Conservation (phyloP, 1,284 basidiomycete genomes). For the Trichosporon inkin region DNA sequence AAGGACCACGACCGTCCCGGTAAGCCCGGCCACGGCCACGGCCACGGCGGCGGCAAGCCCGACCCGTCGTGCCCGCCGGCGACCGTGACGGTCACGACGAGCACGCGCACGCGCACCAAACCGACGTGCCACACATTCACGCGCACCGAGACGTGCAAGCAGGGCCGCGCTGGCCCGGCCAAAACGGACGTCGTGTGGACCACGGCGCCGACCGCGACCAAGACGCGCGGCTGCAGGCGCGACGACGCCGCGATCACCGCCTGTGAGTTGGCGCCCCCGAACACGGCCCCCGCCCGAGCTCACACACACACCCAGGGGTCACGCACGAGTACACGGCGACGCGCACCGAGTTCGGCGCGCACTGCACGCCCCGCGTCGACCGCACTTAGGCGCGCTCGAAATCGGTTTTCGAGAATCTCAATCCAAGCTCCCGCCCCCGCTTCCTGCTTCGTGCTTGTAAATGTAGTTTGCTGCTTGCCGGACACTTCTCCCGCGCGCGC, state of each 20-base stretch:
- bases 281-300: too few relatives aligned
- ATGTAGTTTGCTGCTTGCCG: too few relatives aligned
- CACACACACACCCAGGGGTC: conserved; percentile 2
- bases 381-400: too few relatives aligned
- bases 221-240: not conserved
- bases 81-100: not conserved
- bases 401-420: not conserved
- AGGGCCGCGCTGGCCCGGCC: not conserved
- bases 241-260: not conserved
- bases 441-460: too few relatives aligned
- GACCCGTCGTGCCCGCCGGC: conserved; percentile 12
- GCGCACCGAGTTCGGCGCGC: not conserved
- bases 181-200: not conserved
- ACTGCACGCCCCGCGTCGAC: not conserved
- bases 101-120: not conserved
- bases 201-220: not conserved
- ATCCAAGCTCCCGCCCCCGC: not conserved
- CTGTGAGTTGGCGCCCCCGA: too few relatives aligned
- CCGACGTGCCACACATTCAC: not conserved
- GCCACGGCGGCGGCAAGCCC: not conserved
- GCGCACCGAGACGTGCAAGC: not conserved
- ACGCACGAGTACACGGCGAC: not conserved
- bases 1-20: not conserved
- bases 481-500: too few relatives aligned
- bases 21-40: not conserved